Percentiles rank a stretch among this genome's conserved stretches.
Conservation (phyloP, 805 yeast species). For the Tetrapisispora taiwanensis region DNA sequence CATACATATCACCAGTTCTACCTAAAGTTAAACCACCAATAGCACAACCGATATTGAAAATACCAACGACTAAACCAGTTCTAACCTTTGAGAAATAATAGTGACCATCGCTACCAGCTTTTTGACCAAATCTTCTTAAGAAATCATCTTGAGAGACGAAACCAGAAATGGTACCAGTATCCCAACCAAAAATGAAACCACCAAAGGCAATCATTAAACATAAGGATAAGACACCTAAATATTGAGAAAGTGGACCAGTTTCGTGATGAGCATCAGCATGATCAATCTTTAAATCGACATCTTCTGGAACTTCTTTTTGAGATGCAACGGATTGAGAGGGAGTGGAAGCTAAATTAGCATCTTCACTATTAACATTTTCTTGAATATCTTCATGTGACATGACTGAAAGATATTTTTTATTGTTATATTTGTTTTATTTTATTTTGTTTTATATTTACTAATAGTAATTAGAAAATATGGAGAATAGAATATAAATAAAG, state of each 20-base stretch:
- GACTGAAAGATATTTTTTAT: not conserved
- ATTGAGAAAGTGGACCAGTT: constrained; percentile 19
- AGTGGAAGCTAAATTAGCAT: not conserved
- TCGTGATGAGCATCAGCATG: not conserved
- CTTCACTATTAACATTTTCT: not conserved
- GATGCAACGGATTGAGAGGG: constrained; percentile 7
- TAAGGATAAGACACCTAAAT: constrained; percentile 20
- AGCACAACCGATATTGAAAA: constrained; percentile 63
- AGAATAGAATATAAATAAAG: not conserved
- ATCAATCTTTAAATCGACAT: constrained; percentile 6
- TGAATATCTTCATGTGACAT: constrained; percentile 2
- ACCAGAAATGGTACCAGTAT: constrained; percentile 67
- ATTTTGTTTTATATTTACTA: not conserved
- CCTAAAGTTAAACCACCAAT: constrained; percentile 54
- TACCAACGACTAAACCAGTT: constrained; percentile 44
- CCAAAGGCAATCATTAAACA: constrained; percentile 25
- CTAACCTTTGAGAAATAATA: constrained; percentile 35
- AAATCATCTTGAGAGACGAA: constrained; percentile 51
- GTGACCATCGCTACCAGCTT: constrained; percentile 30
- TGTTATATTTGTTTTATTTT: not conserved
- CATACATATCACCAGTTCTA: constrained; percentile 46
- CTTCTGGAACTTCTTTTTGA: constrained; percentile 7
- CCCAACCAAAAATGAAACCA: constrained; percentile 56
- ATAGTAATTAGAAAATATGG: not conserved
- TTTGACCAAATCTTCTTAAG: constrained; percentile 42